These are phyloP conservation scores for Hyparrhenia diplandra DNA, from an alignment of 176 grass and related monocot genomes.

Conservation along the genomic window DNA sequence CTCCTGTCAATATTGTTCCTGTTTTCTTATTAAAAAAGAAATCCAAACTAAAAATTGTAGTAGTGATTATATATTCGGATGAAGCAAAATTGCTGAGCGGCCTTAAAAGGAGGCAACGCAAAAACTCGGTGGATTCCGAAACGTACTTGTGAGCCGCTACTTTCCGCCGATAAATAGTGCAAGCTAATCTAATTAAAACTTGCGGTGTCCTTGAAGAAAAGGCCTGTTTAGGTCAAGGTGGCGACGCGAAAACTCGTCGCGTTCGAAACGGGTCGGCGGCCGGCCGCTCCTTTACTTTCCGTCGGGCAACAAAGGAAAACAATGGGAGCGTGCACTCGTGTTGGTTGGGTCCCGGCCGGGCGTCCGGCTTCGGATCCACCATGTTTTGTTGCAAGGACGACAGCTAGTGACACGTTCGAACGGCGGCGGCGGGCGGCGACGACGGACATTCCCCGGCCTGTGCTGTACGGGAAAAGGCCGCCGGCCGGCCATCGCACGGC, in stretches of 20 bases:
- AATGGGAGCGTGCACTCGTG: no score
- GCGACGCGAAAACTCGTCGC: background rate
- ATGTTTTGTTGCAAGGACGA: background rate
- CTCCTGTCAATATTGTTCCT: no score
- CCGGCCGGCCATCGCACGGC: background rate
- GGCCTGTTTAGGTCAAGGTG: no score
- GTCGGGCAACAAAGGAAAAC: no score
- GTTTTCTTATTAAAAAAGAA: no score
- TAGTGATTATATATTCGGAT: background rate
- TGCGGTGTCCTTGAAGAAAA: no score
- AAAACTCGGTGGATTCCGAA: background rate
- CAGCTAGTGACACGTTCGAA: background rate
- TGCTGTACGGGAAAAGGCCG: background rate
- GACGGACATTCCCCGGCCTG: background rate
- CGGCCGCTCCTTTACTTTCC: background rate
- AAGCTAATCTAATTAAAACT: no score
- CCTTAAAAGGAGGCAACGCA: background rate
- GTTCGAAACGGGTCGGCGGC: background rate
- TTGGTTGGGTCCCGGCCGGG: no score
- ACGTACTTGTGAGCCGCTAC: background rate
- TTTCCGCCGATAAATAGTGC: background rate
- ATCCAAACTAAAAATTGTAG: background rate
- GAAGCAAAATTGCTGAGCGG: background rate
- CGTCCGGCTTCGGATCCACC: background rate
- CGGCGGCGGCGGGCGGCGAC: background rate